Percentiles rank a stretch among this genome's conserved stretches.
These are phyloP conservation scores for Niveomyces coronatus DNA, from an alignment of 2,329 filamentous ascomycete species.

Conservation along the genomic window DNA sequence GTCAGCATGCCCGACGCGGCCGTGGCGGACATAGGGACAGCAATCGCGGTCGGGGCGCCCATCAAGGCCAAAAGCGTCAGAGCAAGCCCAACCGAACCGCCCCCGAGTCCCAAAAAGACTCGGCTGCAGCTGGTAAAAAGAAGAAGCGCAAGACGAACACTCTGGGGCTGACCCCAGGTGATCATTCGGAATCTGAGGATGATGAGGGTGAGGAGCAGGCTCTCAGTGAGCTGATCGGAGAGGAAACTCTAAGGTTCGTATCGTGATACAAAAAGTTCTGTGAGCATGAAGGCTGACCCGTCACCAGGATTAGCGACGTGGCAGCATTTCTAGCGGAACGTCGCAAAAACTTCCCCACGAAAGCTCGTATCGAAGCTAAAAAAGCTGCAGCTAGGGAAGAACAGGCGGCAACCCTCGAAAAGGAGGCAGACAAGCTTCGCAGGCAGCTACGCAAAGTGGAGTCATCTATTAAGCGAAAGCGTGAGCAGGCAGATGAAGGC, in stretches of 20 bases:
- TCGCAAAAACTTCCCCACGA: conserved; percentile 70
- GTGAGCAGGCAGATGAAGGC: conserved; percentile 56
- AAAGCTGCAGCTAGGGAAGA: conserved; percentile 46
- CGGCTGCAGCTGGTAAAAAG: conserved; percentile 45
- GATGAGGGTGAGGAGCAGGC: conserved; percentile 64
- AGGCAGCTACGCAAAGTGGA: conserved; percentile 61
- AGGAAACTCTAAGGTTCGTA: conserved; percentile 42
- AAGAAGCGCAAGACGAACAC: conserved; percentile 65
- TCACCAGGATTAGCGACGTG: conserved; percentile 53
- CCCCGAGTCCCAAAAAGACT: conserved; percentile 22
- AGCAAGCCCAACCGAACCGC: conserved; percentile 22
- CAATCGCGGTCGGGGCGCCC: conserved; percentile 27
- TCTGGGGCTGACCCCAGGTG: conserved; percentile 59
- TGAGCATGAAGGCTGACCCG: conserved; percentile 9
- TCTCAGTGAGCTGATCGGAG: conserved; percentile 43
- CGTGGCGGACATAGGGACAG: conserved; percentile 23
- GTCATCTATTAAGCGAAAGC: conserved; percentile 57
- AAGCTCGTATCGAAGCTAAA: conserved; percentile 55
- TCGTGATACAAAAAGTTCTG: conserved; percentile 1
- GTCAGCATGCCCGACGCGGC: conserved; percentile 24
- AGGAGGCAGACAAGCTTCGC: conserved; percentile 51
- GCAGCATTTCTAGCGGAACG: conserved; percentile 73
- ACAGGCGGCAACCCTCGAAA: conserved; percentile 51
- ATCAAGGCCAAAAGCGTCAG: conserved; percentile 36
- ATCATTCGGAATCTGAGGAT: conserved; percentile 54